Base-by-base conservation (phyloP, 176 grass and related monocot species). In the Aegilops tauschii region DNA sequence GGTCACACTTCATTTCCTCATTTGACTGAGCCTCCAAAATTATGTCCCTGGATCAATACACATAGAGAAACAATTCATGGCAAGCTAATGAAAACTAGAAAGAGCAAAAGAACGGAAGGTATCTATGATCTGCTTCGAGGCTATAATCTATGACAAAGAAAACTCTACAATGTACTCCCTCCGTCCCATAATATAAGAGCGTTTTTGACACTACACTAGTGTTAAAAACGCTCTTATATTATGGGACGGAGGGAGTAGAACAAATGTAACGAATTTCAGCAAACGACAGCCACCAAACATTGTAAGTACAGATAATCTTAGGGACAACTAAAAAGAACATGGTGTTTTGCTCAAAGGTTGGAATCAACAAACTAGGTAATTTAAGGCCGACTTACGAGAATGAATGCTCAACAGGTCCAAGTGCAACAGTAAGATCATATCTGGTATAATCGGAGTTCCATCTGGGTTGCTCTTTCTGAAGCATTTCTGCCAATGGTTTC, bases 1-100 rank as follows among this genome's bases (percentile, higher is more conserved):
- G 90, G 40, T 30, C 47, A 54, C 92, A 92, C 40, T 65, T 79
- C 31, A 86, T 76, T 90, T 68, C 30, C 7, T 91, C 90, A 8
- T 71, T 85, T 69, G 79, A 89, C 12, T 74, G 88, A 11, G 96
- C 96, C 88, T 98, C 93, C 87, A 98, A 76, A 76, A 95, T 92
- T 65, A 95, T 86, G 77, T 98, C 96, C 92, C 96, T 98, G 84
- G 3, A 88, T 76, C 59, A 80, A 59, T 50, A 31, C 18, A 17
- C 16, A 68, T 12, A 9, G 66, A 39, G 7, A 65, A 21, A 21
- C 27, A 74, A 12, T 18, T 34, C 31, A 65, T 42, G 1, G 14
- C 14, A 76, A 50, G 58, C 42, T 27, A 72, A 63, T 1, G 3
- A 37, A 42, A 80, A 1, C 27, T 65, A 65, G n/a, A 37, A n/a